Evolutionary conservation across 2,329 filamentous ascomycete species (phyloP).

Genomic region (Colletotrichum ledebouriae): DNA sequence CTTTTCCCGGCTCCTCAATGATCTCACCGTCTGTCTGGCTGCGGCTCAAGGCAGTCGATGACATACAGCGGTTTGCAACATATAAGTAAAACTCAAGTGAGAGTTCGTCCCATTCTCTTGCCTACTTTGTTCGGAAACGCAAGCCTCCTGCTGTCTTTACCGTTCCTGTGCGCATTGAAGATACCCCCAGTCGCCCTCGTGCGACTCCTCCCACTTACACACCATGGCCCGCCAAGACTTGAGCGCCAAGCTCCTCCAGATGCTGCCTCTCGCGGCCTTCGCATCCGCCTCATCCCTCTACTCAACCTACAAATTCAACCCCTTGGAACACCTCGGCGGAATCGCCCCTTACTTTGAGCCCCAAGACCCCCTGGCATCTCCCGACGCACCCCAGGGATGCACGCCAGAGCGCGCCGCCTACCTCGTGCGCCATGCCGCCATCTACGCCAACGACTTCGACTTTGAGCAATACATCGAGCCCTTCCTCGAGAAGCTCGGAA

Average conservation of each 20-base stretch:
- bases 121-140: not conserved
- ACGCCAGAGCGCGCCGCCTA: constrained; percentile 65
- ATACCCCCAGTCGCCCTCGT: not conserved
- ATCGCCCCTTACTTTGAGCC: constrained; percentile 71
- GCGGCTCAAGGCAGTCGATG: not conserved
- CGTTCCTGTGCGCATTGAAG: not conserved
- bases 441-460: constrained; percentile 72
- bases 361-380: constrained; percentile 60
- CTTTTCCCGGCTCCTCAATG: constrained; percentile 22
- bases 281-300: constrained; percentile 52
- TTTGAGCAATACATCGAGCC: constrained; percentile 70
- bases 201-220: not conserved
- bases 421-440: constrained; percentile 70
- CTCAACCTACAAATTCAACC: constrained; percentile 64
- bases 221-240: constrained; percentile 25
- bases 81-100: not conserved
- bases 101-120: not conserved
- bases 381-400: constrained; percentile 63
- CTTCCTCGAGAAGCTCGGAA: constrained; percentile 69
- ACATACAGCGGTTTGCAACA: not conserved
- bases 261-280: constrained; percentile 24
- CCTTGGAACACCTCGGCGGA: constrained; percentile 67
- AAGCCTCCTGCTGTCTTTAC: constrained; percentile 17
- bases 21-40: constrained; percentile 15
- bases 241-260: constrained; percentile 22